Base-by-base conservation (phyloP, 176 grass and related monocot species). In the Carex parvula region DNA sequence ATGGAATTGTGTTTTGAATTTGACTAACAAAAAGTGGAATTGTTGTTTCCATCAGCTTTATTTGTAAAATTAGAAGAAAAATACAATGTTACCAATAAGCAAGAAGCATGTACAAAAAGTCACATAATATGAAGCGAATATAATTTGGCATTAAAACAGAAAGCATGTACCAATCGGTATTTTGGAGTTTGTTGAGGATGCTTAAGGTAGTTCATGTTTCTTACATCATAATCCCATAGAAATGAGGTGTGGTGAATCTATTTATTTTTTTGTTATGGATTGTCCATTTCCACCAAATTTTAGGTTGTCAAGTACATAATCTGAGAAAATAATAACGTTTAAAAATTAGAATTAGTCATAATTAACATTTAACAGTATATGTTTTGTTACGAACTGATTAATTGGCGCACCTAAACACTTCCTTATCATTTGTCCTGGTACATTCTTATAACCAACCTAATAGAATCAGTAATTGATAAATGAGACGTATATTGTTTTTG, bases 251-350 rank as follows among this genome's bases (percentile, higher is more conserved):
- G 26, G 88, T 95, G 95, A 85, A 98, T 26, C 26, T 26, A 98
- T 57, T 88, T 87, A 60, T 93, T 88, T 91, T 35, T 89, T 98
- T 1, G 88, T 98, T 84, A 98, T 98, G 20, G 33, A 98, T 72
- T 98, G 92, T 70, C 91, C 95, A 95, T 98, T 98, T 81, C 95
- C 91, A 29, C 92, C 95, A 85, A 95, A 98, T 59, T 73, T 98
- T 8, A n/a, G 84, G 70, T 86, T 77, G 58, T 79, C 82, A 86
- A 95, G 93, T 62, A 89, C 91, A 89, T 95, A 98, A 85, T 93
- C 92, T 98, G 89, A 24, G 11, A 26, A 39, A 8, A 24, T 26
- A 26, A 26, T 26, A 73, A 3, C 17, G 1, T 37, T 50, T 22
- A 10, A 73, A 0, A 73, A 73, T 22, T 63, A 64, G n/a, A 73